A percentile compares a stretch with the other conserved stretches of the same genome.
Evolutionary conservation across 345 rosid genomes (phyloP).

Genomic region (Garcia nutans): DNA sequence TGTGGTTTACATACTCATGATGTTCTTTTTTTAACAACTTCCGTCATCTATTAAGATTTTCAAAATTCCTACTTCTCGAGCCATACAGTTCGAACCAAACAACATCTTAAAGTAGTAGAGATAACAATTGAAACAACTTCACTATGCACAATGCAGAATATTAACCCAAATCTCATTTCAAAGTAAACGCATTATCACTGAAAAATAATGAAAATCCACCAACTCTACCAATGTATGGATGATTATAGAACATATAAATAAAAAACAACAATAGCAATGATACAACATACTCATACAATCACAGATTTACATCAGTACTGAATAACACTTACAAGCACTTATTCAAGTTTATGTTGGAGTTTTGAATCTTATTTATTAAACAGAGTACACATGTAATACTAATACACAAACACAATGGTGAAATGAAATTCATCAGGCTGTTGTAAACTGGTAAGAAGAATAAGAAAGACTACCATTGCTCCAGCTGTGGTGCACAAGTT

Average conservation of each 20-base stretch:
- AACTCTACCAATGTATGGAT: not conserved
- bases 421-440: constrained; percentile 26
- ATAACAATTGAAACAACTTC: not conserved
- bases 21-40: no score
- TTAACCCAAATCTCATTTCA: not conserved
- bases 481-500: constrained; percentile 85
- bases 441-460: constrained; percentile 68
- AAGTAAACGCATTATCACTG: not conserved
- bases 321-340: not conserved
- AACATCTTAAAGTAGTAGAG: no score
- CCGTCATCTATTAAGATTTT: no score
- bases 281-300: not conserved
- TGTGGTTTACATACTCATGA: not conserved
- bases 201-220: not conserved
- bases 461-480: constrained; percentile 62
- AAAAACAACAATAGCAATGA: not conserved
- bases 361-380: not conserved
- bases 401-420: not conserved
- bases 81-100: no score
- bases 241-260: not conserved
- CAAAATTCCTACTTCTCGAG: no score
- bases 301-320: not conserved
- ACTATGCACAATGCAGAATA: not conserved
- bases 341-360: not conserved
- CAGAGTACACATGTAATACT: not conserved